Evolutionary conservation across 225 moss, liverwort and hornwort species (phyloP), one percentile per base, ranked within the genome.

Genomic region (Climacium dendroides): DNA sequence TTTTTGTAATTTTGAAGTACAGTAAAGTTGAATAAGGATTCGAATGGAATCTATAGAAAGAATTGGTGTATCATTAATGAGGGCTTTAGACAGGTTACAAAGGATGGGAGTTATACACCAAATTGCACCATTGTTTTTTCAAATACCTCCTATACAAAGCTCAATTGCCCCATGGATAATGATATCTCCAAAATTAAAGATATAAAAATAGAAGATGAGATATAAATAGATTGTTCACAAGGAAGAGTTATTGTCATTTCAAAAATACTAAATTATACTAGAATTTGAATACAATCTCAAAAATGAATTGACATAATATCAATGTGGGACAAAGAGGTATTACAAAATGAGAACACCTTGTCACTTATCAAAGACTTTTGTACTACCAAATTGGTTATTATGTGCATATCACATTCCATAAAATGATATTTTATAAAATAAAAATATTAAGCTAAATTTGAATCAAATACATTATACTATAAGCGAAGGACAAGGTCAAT

Each of bases 401-500:
- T 5, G 0, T 1, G 0, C 4, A 52, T 19, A 53, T 52, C 2
- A 52, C 23, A 53, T 34, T 34, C n/a, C 3, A 18, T 8, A 22
- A 75, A 22, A 48, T 34, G 7, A 4, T n/a, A n/a, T n/a, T n/a
- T n/a, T n/a, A n/a, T n/a, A n/a, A n/a, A n/a, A n/a, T n/a, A 74
- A 75, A 53, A 53, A 5, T 13, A 5, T n/a, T n/a, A 53, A 35
- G 15, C 6, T 5, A 4, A 9, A 23, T 53, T 12, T 6, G 0
- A 9, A 53, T 75, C 13, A 52, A 53, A 53, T 35, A 9, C 35
- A 15, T 15, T 5, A 7, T 14, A 30, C 0, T 0, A 0, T 7
- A 28, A 23, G 2, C 15, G 0, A 53, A 76, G 0, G 15, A 0
- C 0, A 53, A 23, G 0, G 8, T 5, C 6, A 35, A 76, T 0